Base-by-base conservation (phyloP, 495 filamentous ascomycete species). In the Tuber microsphaerosporum region DNA sequence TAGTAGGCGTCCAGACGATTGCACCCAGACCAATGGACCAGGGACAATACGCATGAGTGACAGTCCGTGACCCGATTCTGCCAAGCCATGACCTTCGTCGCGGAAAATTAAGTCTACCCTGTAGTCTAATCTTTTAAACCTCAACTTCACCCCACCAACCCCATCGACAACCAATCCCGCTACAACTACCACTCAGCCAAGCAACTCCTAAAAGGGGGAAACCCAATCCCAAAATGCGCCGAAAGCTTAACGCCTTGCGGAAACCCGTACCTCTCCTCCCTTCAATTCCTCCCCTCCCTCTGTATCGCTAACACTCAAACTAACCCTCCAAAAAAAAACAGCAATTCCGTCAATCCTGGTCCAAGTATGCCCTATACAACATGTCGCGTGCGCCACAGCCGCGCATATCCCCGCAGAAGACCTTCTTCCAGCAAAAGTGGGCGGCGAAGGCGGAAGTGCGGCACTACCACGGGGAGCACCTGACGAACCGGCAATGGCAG, bases 381-480 rank as follows among this genome's bases (percentile, higher is more conserved):
- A 85, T 99, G 76, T 71, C 71, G 6, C 81, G 74, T 5, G 44
- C 71, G 8, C 86, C 86, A 37, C 78, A 69, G 4, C 84, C 83
- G 69, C 73, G 76, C 20, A 82, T 76, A 16, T 20, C 74, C 71
- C 79, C 80, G 2, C 65, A 74, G 41, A 84, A 84, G 68, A 97
- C 94, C 70, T 94, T 92, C 86, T 99, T 96, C 89, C 95, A 99
- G 87, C 95, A 99, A 83, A 98, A 97, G 92, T 99, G 94, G 94
- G 81, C 82, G 0, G 92, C 94, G 75, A 99, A 98, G 84, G 88
- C 93, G 14, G 73, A 88, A 73, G 88, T 92, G 9, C 92, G 95
- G 71, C 89, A 88, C 73, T 99, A 98, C 84, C 95, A 99, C 85
- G 94, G 94, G 80, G 95, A 97, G 84, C 92, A 96, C 77, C 90